Evolutionary conservation across 495 filamentous ascomycete species (phyloP), one percentile per base, ranked within the genome.

Genomic region (Darksidea phi): DNA sequence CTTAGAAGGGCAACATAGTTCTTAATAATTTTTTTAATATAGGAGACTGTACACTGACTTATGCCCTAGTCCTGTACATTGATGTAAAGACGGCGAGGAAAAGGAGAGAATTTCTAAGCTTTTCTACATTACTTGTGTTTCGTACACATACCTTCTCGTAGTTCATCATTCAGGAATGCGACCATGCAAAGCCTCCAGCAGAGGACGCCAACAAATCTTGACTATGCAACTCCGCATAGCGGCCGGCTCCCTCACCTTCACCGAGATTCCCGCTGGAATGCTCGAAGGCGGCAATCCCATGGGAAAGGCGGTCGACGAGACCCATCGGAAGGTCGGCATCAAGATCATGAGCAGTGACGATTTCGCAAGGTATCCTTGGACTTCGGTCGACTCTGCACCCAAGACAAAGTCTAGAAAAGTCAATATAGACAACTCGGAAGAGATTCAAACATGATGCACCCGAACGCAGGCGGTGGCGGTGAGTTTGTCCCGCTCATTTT

Each of bases 231-330:
- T 91, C 23, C 87, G 91, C 36, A 79, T 95, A 18, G 82, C 92
- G 0, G 89, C 88, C 10, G 90, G 88, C 0, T 87, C 85, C 6
- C 75, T 96, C 8, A 79, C 80, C 8, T 86, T 95, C 64, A 76
- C 86, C 12, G 91, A 96, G 70, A 76, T 96, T 18, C 91, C 91
- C 0, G 91, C 91, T 0, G 91, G 91, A 6, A 95, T 96, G 90
- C 82, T 96, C 7, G 91, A 95, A 67, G 84, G 89, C 59, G 88
- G 88, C 21, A 83, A 80, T 2, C 95, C 96, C 73, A 78, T 80
- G 6, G 90, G 91, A 2, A 81, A 80, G 1, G 91, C 91, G 0
- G 90, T 90, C 15, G 84, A 82, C 55, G 91, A 96, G 74, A 92
- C 96, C 49, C 63, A 84, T 21, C 89, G 96, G 73, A 91, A 96